phyloP scores from a whole-genome alignment of 495 filamentous ascomycete genomes.

The Clohesyomyces aquaticus region DNA sequence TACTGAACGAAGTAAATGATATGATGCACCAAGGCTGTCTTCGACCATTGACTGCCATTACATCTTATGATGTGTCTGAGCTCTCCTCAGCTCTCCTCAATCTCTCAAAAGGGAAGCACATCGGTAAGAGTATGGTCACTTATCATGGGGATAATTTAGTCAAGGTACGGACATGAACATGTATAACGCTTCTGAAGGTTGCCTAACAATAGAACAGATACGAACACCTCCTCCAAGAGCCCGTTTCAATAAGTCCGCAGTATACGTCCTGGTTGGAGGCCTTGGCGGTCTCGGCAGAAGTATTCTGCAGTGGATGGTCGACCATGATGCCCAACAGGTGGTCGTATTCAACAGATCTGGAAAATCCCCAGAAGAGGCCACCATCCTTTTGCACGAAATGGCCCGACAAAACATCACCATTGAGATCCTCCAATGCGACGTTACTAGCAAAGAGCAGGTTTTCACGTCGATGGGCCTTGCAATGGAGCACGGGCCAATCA shows the following conservation, averaged over 20 bases:
- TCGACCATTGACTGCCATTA: not conserved
- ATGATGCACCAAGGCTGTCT: not conserved
- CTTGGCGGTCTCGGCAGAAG: not conserved
- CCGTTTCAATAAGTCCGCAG: not conserved
- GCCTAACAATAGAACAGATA: not conserved
- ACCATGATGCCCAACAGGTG: not conserved
- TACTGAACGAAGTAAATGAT: not conserved
- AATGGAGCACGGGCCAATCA: not conserved
- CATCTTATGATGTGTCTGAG: not conserved
- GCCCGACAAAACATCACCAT: not conserved
- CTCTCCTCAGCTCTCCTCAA: not conserved
- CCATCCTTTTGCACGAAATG: not conserved
- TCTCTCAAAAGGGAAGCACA: not conserved
- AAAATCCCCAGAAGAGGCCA: not conserved
- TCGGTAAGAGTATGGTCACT: slow-evolving; percentile 3
- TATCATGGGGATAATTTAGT: not conserved
- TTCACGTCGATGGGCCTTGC: not conserved
- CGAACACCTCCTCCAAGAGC: not conserved
- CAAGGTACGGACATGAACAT: not conserved
- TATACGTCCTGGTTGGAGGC: not conserved
- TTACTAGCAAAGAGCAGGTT: not conserved
- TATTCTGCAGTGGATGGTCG: not conserved
- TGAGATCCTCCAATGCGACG: not conserved
- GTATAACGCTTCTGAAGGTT: not conserved
- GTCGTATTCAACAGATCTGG: not conserved